phyloP scores from a whole-genome alignment of 2,329 filamentous ascomycete species.

The Daldinia sp. region DNA sequence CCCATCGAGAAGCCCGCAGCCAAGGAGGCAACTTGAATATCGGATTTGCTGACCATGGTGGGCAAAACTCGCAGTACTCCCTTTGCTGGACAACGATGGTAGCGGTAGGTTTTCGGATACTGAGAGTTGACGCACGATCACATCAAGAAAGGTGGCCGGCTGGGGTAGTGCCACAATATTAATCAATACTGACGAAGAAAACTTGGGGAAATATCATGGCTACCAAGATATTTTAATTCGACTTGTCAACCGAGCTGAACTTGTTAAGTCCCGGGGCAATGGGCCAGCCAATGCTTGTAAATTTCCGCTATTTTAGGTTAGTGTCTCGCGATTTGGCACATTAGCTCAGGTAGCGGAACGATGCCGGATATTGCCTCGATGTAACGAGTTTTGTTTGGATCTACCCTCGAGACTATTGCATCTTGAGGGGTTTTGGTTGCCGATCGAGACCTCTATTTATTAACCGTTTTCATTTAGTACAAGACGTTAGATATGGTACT shows the following conservation, averaged over 20 bases:
- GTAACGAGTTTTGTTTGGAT: not conserved
- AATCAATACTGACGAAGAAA: not conserved
- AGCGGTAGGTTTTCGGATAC: not conserved
- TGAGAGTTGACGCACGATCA: not conserved
- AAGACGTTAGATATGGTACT: not conserved
- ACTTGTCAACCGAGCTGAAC: not conserved
- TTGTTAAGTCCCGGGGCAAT: not conserved
- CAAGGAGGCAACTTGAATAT: constrained; percentile 23
- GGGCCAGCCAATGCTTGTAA: not conserved
- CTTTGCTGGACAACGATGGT: not conserved
- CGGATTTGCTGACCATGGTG: constrained; percentile 5
- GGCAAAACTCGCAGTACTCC: not conserved
- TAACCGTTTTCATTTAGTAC: not conserved
- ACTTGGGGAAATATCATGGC: not conserved
- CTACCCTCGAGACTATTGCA: not conserved
- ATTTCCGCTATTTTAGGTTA: not conserved
- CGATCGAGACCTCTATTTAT: not conserved
- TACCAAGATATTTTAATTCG: not conserved
- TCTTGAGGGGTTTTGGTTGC: not conserved
- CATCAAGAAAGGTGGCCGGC: not conserved
- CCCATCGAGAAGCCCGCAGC: constrained; percentile 26
- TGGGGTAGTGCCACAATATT: not conserved
- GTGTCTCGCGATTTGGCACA: not conserved
- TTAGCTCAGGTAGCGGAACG: not conserved
- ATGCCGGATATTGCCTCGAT: not conserved